Evolutionary conservation across 129 eudicot species (phyloP), one percentile per base, ranked within the genome.

Genomic region (Arctium minus): DNA sequence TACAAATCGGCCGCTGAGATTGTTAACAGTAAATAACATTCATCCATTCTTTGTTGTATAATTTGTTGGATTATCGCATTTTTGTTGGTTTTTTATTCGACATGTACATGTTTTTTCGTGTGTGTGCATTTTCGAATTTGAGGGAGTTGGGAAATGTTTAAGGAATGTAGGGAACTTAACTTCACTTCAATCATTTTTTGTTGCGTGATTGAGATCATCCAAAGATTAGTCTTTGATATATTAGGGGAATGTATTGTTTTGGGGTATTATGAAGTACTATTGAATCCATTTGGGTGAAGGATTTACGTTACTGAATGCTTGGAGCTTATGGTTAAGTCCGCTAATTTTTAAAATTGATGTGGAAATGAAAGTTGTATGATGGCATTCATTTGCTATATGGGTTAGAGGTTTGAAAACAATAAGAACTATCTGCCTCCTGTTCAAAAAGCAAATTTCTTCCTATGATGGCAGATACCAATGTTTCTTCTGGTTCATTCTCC

Each of bases 1-100:
- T 96, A 93, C 89, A 96, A 96, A 80, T 82, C 88, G 82, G 98
- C 98, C 39, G 98, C 97, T 68, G 97, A 96, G 40, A 91, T 91
- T 74, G 94, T 93, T 85, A 96, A 93, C 89, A 96, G 98, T 93
- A 46, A 81, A 1, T 31, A 32, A 42, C 74, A 29, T 15, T 44
- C 33, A 29, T 30, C 36, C 33, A 81, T 73, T 72, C 29, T 22
- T 39, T 6, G 7, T 0, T 72, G 18, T 74, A 22, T 79, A 6
- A 37, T 29, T 67, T 67, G 35, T 67, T 67, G 0, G 12, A 3
- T 29, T 67, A 27, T 67, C 4, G 35, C 35, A 29, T 29, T 29
- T 65, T 27, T 67, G 13, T 67, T 67, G 32, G 2, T 71, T 46
- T 11, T 42, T 1, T 44, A 79, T 46, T 3, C 10, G 53, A 30